A percentile compares a stretch with the other conserved stretches of the same genome.
Conservation (phyloP, 73 alveolate species). For the Uronychia setigera region DNA sequence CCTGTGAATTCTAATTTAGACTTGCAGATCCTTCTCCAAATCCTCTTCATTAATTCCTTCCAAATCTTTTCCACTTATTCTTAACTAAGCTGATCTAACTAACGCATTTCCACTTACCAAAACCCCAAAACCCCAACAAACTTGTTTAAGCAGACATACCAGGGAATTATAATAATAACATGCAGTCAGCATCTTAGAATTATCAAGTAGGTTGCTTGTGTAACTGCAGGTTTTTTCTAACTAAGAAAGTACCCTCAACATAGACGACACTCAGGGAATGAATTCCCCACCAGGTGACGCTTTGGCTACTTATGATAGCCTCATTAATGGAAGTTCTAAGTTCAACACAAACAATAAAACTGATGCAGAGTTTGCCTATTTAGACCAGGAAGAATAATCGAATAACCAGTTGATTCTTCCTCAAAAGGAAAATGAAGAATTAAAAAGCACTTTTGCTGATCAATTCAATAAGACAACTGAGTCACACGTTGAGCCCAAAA, state of each 20-base stretch:
- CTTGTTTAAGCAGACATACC: no score
- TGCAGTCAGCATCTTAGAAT: no score
- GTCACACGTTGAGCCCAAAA: not conserved
- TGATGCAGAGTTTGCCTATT: not conserved
- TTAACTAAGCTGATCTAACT: no score
- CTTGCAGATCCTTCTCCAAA: no score
- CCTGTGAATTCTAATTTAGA: no score
- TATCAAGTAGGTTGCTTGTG: not conserved
- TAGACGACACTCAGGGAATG: not conserved
- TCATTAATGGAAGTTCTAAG: not conserved
- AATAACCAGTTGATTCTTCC: not conserved
- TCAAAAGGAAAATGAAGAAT: not conserved
- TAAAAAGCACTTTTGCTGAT: not conserved
- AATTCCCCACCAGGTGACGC: not conserved
- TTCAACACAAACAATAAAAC: not conserved
- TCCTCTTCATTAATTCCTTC: no score
- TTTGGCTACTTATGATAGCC: not conserved
- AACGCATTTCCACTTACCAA: no score
- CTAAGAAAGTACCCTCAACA: not conserved
- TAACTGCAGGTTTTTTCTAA: not conserved
- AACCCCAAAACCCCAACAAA: no score
- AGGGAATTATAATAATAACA: no score
- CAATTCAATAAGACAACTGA: not conserved
- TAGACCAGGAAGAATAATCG: not conserved
- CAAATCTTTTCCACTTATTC: no score